Conservation (phyloP, 225 moss, liverwort and hornwort species). For the Straminergon stramineum region DNA sequence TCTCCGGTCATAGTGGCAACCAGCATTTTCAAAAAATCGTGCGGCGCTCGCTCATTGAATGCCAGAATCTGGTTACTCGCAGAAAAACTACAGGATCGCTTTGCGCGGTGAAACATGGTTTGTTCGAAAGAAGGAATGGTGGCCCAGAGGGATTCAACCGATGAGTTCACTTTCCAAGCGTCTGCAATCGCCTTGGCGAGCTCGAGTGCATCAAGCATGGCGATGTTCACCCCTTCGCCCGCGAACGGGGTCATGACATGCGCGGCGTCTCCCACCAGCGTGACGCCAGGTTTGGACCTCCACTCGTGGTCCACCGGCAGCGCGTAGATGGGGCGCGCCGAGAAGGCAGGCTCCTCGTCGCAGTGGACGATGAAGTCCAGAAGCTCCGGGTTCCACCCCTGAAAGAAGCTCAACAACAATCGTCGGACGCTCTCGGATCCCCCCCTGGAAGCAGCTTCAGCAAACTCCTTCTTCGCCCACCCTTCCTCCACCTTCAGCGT, state of each 20-base stretch:
- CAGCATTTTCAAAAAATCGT: background rate
- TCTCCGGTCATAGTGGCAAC: background rate
- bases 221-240: background rate
- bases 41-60: background rate
- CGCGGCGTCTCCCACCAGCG: background rate
- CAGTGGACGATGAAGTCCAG: background rate
- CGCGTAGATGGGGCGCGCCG: background rate
- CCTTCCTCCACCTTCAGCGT: background rate
- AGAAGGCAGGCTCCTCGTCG: background rate
- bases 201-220: background rate
- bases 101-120: background rate
- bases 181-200: background rate
- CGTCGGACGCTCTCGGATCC: background rate
- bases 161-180: background rate
- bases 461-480: background rate
- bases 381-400: background rate
- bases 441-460: background rate
- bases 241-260: background rate
- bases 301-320: background rate
- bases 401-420: background rate
- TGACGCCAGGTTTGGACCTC: background rate
- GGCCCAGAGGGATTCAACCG: background rate
- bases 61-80: background rate
- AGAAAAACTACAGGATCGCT: background rate
- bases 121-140: background rate